Percentiles rank a stretch among this genome's conserved stretches.
phyloP scores from a whole-genome alignment of 352 stramenopile species.

The Detonula confervacea region DNA sequence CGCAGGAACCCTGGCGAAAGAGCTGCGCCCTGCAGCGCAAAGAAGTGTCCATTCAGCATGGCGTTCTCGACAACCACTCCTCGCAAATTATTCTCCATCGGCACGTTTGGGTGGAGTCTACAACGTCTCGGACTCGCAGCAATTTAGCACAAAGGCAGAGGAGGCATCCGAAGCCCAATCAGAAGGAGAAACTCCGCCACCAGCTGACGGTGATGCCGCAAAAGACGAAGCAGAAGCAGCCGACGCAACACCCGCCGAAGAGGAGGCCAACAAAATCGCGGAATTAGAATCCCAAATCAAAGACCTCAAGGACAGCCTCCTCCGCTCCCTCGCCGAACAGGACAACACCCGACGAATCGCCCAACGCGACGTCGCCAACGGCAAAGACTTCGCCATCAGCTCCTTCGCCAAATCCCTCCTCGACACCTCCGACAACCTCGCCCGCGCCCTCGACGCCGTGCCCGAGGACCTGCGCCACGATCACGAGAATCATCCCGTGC shows the following conservation, averaged over 20 bases:
- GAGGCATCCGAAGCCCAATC: no score
- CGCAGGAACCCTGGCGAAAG: no score
- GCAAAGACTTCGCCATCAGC: constrained; percentile 93
- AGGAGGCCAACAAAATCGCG: constrained; percentile 43
- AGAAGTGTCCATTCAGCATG: no score
- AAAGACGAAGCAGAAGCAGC: constrained; percentile 12
- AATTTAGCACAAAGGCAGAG: no score
- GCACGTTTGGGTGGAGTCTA: no score
- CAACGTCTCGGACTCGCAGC: no score
- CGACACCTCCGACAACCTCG: constrained; percentile 97
- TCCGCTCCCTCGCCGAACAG: constrained; percentile 94
- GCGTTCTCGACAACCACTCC: no score
- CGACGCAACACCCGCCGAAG: no score
- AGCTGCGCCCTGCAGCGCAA: no score
- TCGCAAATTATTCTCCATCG: no score
- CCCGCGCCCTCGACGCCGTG: constrained; percentile 91
- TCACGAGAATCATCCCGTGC: constrained; percentile 54
- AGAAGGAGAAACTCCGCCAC: no score
- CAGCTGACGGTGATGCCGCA: not conserved
- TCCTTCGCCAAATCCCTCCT: constrained; percentile 97
- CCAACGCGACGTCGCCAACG: constrained; percentile 92
- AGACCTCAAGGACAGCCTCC: constrained; percentile 77
- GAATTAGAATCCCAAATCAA: constrained; percentile 65
- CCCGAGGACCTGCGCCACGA: constrained; percentile 81
- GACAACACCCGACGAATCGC: constrained; percentile 97